Evolutionary conservation across 495 filamentous ascomycete species (phyloP).

Genomic region (Aspergillus carlsbadensis): DNA sequence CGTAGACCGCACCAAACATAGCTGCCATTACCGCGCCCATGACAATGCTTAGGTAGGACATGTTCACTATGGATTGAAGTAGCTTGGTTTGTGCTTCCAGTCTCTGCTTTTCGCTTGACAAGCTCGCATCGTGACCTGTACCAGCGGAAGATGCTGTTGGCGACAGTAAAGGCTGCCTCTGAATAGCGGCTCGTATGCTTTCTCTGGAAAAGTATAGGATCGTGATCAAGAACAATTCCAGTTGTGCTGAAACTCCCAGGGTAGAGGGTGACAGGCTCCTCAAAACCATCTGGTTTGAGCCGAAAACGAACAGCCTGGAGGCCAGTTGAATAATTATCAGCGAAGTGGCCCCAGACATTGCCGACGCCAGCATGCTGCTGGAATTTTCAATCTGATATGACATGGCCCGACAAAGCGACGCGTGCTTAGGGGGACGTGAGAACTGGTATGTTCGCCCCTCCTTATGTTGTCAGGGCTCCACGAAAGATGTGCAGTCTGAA

Average conservation of each 20-base stretch:
- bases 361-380: slow-evolving; percentile 35
- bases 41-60: slow-evolving; percentile 73
- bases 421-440: neutral
- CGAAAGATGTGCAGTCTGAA: too few species aligned
- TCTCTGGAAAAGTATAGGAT: slow-evolving; percentile 91
- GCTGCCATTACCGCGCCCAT: slow-evolving; percentile 66
- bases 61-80: slow-evolving; percentile 77
- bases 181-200: slow-evolving; percentile 79
- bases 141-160: slow-evolving; percentile 8
- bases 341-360: slow-evolving; percentile 72
- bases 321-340: slow-evolving; percentile 82
- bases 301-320: slow-evolving; percentile 84
- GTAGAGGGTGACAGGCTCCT: slow-evolving; percentile 81
- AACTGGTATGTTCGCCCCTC: neutral
- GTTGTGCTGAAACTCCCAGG: slow-evolving; percentile 80
- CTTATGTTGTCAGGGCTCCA: too few species aligned
- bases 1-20: slow-evolving; percentile 64
- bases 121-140: neutral
- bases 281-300: slow-evolving; percentile 84
- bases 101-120: slow-evolving; percentile 15
- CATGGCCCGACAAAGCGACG: slow-evolving; percentile 7
- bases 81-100: slow-evolving; percentile 18
- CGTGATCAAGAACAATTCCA: slow-evolving; percentile 86
- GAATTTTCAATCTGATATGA: slow-evolving; percentile 19
- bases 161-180: slow-evolving; percentile 61